phyloP scores from a whole-genome alignment of 2,329 filamentous ascomycete genomes.

The Hawksworthiomyces lignivorus region DNA sequence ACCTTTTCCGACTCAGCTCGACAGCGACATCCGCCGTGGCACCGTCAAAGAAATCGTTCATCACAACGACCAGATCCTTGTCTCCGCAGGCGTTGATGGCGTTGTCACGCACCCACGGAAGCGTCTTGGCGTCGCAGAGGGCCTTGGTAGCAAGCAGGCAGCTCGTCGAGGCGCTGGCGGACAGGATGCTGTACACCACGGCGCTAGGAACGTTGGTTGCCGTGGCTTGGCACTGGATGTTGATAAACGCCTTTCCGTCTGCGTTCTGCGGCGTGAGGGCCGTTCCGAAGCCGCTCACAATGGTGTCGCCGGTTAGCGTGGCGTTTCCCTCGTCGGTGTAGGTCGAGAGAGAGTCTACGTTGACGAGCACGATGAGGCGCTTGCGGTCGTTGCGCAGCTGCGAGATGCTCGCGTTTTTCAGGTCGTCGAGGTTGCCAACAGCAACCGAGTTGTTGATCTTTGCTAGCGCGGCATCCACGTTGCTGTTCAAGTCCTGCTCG shows the following conservation, averaged over 20 bases:
- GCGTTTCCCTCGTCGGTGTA: conserved; percentile 35
- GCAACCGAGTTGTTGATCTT: conserved; percentile 20
- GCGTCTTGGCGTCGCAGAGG: conserved; percentile 37
- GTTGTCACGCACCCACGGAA: conserved; percentile 38
- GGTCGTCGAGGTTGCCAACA: conserved; percentile 26
- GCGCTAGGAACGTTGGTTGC: conserved; percentile 41
- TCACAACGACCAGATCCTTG: conserved; percentile 35
- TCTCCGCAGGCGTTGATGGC: conserved; percentile 26
- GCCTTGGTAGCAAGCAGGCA: conserved; percentile 41
- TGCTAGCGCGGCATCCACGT: conserved; percentile 27
- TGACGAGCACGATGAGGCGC: conserved; percentile 30
- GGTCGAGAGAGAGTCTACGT: conserved; percentile 30
- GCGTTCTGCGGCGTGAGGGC: conserved; percentile 24
- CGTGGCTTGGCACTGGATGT: conserved; percentile 43
- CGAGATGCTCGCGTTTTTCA: conserved; percentile 24
- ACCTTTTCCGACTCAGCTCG: conserved; percentile 29
- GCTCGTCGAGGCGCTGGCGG: conserved; percentile 34
- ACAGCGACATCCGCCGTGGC: conserved; percentile 39
- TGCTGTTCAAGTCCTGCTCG: conserved; percentile 31
- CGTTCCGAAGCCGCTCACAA: conserved; percentile 28
- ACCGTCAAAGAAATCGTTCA: conserved; percentile 47
- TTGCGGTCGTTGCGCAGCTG: conserved; percentile 27
- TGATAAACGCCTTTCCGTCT: conserved; percentile 28
- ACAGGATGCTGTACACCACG: conserved; percentile 36
- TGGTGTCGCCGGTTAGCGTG: conserved; percentile 30